Conservation (phyloP, 257 asterid genomes). For the Solanum virginianum region DNA sequence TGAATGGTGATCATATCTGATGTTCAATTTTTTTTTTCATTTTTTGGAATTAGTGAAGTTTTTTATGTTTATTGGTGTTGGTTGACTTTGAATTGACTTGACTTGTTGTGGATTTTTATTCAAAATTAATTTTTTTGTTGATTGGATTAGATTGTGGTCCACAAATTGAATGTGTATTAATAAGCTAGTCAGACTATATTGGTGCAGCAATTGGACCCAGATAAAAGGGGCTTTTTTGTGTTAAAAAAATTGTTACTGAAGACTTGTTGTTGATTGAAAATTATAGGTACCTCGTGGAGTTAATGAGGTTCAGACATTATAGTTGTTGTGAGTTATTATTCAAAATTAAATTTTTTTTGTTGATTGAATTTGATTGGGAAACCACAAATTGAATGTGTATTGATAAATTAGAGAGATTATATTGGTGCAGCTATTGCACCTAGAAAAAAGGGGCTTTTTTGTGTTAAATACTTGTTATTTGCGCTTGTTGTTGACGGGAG, state of each 20-base stretch:
- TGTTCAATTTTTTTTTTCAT: neutral
- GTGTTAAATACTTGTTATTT: too few species aligned
- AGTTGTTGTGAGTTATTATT: neutral
- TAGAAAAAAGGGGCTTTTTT: neutral
- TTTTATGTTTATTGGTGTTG: neutral
- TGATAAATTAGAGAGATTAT: neutral
- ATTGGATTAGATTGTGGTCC: neutral
- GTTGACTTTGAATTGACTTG: neutral
- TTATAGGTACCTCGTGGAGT: too few species aligned
- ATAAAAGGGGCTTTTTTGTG: neutral
- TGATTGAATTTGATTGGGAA: neutral
- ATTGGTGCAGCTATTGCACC: neutral
- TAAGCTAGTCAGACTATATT: neutral
- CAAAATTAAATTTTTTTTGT: neutral
- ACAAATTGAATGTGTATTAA: neutral
- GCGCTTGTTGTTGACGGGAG: too few species aligned
- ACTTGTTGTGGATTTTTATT: neutral
- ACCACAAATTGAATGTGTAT: neutral
- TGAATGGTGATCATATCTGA: neutral
- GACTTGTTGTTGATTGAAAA: too few species aligned
- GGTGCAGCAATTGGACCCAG: neutral
- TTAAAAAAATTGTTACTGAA: too few species aligned
- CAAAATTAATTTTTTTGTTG: neutral
- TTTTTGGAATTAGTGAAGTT: neutral
- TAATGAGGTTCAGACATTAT: too few species aligned